Percentiles rank a stretch among this genome's conserved stretches.
Evolutionary conservation across 768 basidiomycete genomes (phyloP).

Genomic region (Phylloporus sp.): DNA sequence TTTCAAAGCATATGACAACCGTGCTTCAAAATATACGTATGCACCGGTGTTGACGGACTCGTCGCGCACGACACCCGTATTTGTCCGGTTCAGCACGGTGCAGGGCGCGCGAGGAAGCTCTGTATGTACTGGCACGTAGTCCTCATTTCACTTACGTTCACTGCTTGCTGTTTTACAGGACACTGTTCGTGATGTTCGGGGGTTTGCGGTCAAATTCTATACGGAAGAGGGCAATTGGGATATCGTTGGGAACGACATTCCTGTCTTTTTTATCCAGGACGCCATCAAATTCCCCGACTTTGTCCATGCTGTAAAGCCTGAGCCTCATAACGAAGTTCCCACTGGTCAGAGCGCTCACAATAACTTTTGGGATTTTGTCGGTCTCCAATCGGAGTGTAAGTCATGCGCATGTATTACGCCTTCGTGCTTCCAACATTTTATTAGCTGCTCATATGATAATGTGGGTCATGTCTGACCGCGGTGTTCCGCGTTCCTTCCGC

Average conservation of each 20-base stretch:
- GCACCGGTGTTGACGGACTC: constrained; percentile 73
- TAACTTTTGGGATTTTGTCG: constrained; percentile 85
- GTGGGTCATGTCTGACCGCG: constrained; percentile 86
- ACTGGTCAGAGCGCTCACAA: constrained; percentile 71
- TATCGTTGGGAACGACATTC: constrained; percentile 79
- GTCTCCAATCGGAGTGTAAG: constrained; percentile 62
- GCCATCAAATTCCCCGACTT: constrained; percentile 85
- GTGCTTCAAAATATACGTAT: constrained; percentile 66
- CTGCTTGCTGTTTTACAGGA: constrained; percentile 37
- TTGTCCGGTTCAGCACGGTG: constrained; percentile 85
- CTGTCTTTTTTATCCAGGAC: constrained; percentile 80
- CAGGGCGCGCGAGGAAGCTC: constrained; percentile 80
- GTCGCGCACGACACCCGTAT: constrained; percentile 67
- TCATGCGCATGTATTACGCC: background rate
- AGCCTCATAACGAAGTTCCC: constrained; percentile 79
- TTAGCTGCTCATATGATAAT: constrained; percentile 69
- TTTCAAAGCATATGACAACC: constrained; percentile 69
- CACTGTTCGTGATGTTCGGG: constrained; percentile 80
- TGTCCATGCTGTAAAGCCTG: constrained; percentile 81
- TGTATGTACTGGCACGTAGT: constrained; percentile 38
- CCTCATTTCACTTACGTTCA: background rate
- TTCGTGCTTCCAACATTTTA: constrained; percentile 15
- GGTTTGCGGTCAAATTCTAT: constrained; percentile 83
- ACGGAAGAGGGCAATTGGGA: constrained; percentile 87
- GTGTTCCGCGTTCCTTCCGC: constrained; percentile 78